Conservation (phyloP, 1,284 basidiomycete species). For the Neonothopanus nambi region DNA sequence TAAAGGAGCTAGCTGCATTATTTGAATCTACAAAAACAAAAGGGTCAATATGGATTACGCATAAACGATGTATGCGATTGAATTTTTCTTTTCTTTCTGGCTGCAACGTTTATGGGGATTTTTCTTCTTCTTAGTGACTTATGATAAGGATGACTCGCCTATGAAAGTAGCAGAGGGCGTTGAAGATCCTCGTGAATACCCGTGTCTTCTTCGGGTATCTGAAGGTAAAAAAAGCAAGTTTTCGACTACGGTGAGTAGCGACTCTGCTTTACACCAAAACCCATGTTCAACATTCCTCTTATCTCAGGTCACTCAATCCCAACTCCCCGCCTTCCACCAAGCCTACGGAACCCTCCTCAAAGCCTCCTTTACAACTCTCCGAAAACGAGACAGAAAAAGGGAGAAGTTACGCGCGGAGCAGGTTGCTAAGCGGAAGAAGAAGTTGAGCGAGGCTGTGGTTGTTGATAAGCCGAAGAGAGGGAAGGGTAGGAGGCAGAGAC, state of each 20-base stretch:
- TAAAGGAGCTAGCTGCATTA: conserved; percentile 59
- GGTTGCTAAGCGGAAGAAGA: conserved; percentile 63
- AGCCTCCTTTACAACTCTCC: conserved; percentile 68
- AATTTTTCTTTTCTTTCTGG: conserved; percentile 6
- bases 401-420: conserved; percentile 80
- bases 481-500: conserved; percentile 69
- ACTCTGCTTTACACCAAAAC: background rate
- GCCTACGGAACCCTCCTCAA: conserved; percentile 80
- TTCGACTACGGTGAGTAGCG: conserved; percentile 67
- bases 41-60: conserved; percentile 88
- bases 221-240: conserved; percentile 70
- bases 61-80: conserved; percentile 77
- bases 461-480: conserved; percentile 78
- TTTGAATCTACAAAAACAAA: conserved; percentile 69
- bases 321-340: conserved; percentile 71
- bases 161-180: conserved; percentile 35
- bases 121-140: conserved; percentile 44
- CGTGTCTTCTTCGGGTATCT: conserved; percentile 75
- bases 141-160: conserved; percentile 65
- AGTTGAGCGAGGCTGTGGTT: conserved; percentile 50
- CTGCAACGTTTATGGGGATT: no score
- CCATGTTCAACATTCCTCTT: conserved; percentile 1
- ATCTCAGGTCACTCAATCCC: conserved; percentile 60
- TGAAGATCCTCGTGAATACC: conserved; percentile 58
- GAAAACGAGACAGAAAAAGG: conserved; percentile 90